Base-by-base conservation (phyloP, 495 filamentous ascomycete genomes). In the Tuber borchii region DNA sequence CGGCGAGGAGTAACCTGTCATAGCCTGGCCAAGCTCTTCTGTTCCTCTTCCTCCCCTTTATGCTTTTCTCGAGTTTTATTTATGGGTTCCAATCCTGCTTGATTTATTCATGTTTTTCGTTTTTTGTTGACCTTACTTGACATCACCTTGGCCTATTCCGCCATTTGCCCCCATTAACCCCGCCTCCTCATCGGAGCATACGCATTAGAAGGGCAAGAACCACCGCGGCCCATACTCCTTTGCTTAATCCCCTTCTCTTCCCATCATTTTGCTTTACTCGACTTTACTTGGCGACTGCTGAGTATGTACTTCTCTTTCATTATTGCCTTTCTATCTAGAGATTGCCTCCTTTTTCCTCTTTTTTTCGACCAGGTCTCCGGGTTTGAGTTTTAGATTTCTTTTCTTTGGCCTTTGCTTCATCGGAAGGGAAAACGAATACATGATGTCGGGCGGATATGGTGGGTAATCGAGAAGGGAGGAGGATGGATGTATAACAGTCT, bases 361-460 rank as follows among this genome's bases (percentile, higher is more conserved):
- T 71, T 42, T 8, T 71, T 19, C 51, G n/a, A 45, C 20, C 22
- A 42, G 22, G 43, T 71, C 43, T 42, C 43, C 34, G 26, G 26
- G 34, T 45, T 48, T 37, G 71, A 44, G 40, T 44, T 44, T 73
- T 73, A 51, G 39, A 51, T 43, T 73, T 73, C 22, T 17, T 73
- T 73, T 48, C 31, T 19, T 70, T 34, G 71, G n/a, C 51, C 34
- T 71, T 43, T 73, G 5, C 48, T 37, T 44, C 5, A 6, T 20
- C 19, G 45, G 12, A 16, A 34, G 37, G 48, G n/a, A n/a, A 34
- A 61, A 20, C 16, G 56, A n/a, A 40, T 34, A 19, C 37, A 31
- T 31, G 46, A n/a, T 56, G 45, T 20, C 17, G 71, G 45, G 2
- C n/a, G 31, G 20, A 61, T 37, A n/a, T n/a, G 9, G 34, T n/a